Evolutionary conservation across 2,329 filamentous ascomycete genomes (phyloP).

Genomic region (Fusarium udum): DNA sequence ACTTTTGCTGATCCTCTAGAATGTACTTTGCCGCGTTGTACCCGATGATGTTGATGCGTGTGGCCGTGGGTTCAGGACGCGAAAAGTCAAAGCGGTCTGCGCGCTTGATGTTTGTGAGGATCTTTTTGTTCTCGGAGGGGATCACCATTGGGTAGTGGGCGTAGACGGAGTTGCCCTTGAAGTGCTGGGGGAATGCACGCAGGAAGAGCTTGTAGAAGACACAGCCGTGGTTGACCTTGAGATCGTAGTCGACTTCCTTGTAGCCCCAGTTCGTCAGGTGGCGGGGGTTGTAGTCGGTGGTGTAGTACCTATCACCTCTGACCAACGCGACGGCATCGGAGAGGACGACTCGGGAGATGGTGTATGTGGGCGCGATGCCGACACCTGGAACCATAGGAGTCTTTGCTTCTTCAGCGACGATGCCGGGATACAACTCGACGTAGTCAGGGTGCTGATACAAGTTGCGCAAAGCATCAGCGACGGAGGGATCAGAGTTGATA

Average conservation of each 20-base stretch:
- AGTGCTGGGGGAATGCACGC: conserved; percentile 82
- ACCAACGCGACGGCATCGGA: conserved; percentile 83
- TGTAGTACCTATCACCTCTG: conserved; percentile 82
- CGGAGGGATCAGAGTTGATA: conserved; percentile 79
- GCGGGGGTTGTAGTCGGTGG: conserved; percentile 76
- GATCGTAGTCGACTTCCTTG: conserved; percentile 76
- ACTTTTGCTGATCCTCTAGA: conserved; percentile 68
- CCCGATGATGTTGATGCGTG: conserved; percentile 66
- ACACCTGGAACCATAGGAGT: conserved; percentile 77
- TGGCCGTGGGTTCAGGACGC: conserved; percentile 62
- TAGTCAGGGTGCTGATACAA: conserved; percentile 82
- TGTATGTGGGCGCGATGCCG: conserved; percentile 79
- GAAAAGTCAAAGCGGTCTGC: conserved; percentile 76
- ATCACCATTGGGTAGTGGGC: conserved; percentile 80
- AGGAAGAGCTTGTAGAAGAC: conserved; percentile 87
- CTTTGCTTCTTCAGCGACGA: conserved; percentile 81
- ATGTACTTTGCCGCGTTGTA: conserved; percentile 70
- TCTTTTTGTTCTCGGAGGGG: conserved; percentile 76
- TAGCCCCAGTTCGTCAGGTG: conserved; percentile 87
- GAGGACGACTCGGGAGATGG: conserved; percentile 78
- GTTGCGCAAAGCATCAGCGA: conserved; percentile 71
- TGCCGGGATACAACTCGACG: conserved; percentile 82
- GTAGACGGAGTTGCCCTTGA: conserved; percentile 80
- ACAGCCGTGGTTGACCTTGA: conserved; percentile 80
- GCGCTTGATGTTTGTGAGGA: conserved; percentile 73